Evolutionary conservation across 129 eudicot species (phyloP), one percentile per base, ranked within the genome.

Genomic region (Flaveria ramosissima): DNA sequence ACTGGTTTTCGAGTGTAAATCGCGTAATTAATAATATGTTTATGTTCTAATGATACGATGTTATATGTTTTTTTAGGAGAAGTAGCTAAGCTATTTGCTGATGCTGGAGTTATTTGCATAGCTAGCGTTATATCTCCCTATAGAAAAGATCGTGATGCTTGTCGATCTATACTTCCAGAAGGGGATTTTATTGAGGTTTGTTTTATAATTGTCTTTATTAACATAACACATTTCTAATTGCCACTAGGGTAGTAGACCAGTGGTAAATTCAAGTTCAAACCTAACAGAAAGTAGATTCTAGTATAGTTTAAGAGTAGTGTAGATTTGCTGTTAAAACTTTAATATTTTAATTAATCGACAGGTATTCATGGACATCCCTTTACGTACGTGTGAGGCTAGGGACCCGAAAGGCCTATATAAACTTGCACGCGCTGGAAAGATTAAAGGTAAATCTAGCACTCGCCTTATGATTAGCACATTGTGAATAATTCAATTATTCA

Each of bases 61-160:
- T 45, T 45, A 41, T 69, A 61, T 67, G 61, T 36, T 74, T 4
- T 76, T 78, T 0, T 53, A 93, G 98, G 98, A 8, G 98, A 93
- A 87, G 97, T 93, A 6, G 95, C 97, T 10, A 93, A 93, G 89
- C 85, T 93, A 21, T 93, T 93, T 82, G 89, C 97, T 13, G 98
- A 93, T 84, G 92, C 97, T 78, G 98, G 98, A 80, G 83, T 93
- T 47, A 93, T 93, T 60, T 90, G 97, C 84, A 93, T 93, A 68
- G 98, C 98, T 51, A 93, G 98, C 69, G 80, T 87, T 71, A 93
- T 93, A 90, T 90, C 98, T 73, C 98, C 98, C 24, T 93, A 90
- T 62, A 85, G 93, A 81, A 88, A 85, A 75, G 98, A 93, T 55
- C 85, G 98, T 19, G 97, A 90, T 78, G 89, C 91, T 41, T 90